phyloP scores from a whole-genome alignment of 495 filamentous ascomycete genomes.

The Xylaria intraflava region DNA sequence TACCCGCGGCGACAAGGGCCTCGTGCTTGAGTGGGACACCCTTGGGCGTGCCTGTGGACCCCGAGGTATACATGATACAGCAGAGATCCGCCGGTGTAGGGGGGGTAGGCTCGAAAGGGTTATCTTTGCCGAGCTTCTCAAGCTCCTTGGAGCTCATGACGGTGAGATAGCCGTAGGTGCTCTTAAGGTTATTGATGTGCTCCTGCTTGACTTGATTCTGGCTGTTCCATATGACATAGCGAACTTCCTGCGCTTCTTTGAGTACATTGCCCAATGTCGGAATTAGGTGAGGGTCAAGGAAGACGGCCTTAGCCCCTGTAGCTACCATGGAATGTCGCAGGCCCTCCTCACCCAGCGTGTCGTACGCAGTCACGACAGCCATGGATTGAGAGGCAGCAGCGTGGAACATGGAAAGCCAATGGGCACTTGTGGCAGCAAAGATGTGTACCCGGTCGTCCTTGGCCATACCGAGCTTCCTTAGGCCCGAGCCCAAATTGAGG shows the following conservation, averaged over 20 bases:
- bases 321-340: slow-evolving; percentile 86
- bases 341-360: slow-evolving; percentile 92
- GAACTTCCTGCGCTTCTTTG: slow-evolving; percentile 69
- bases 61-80: slow-evolving; percentile 99
- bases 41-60: slow-evolving; percentile 94
- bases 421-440: slow-evolving; percentile 78
- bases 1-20: slow-evolving; percentile 82
- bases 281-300: slow-evolving; percentile 80
- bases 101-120: slow-evolving; percentile 72
- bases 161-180: slow-evolving; percentile 59
- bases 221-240: slow-evolving; percentile 85
- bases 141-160: slow-evolving; percentile 84
- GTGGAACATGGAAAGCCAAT: slow-evolving; percentile 74
- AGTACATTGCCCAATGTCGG: slow-evolving; percentile 74
- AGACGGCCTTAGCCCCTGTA: slow-evolving; percentile 80
- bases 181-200: slow-evolving; percentile 74
- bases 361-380: slow-evolving; percentile 94
- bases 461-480: slow-evolving; percentile 71
- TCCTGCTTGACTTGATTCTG: slow-evolving; percentile 67
- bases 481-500: slow-evolving; percentile 65
- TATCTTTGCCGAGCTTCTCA: slow-evolving; percentile 72
- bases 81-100: slow-evolving; percentile 81
- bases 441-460: slow-evolving; percentile 74
- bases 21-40: slow-evolving; percentile 87
- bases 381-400: slow-evolving; percentile 81